Evolutionary conservation across 345 rosid species (phyloP), one percentile per base, ranked within the genome.

Genomic region (Rhodomyrtus tomentosa): DNA sequence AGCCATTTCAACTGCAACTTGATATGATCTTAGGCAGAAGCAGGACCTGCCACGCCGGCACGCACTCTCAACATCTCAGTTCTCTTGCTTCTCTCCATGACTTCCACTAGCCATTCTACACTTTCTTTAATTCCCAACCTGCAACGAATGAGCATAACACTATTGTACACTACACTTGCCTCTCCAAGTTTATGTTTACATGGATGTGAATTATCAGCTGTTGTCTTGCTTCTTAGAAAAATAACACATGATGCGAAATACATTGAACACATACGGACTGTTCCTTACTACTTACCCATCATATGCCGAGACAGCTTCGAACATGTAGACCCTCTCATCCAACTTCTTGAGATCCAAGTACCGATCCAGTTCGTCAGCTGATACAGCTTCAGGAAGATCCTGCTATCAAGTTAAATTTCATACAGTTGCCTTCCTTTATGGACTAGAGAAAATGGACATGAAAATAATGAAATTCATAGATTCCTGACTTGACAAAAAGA

Each of bases 11-110:
- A 83, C 80, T 25, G 80, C 84, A 55, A 6, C 84, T n/a, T 83
- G 80, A 29, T 5, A 83, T 25, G 50, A 83, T 81, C 90, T 89
- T 68, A 88, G 85, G 85, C 86, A 58, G 91, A 90, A 72, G 82
- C 85, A 86, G 86, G 90, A 86, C 91, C 85, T 7, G 86, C 81
- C 84, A 82, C 88, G 36, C 95, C 95, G 24, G 95, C 90, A 20
- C 98, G 98, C 32, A 89, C 92, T 88, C 95, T 93, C 93, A 98
- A 84, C 85, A 88, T 89, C 90, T 95, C 99, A 6, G 98, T 94
- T 92, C 99, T 94, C 92, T 94, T 98, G 96, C 99, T 95, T 90
- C 95, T 93, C 88, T 94, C 98, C 99, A 98, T 98, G 86, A 93
- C 99, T 52, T 91, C 95, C 21, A 95, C 93, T 48, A 98, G 92